Base-by-base conservation (phyloP, 352 stramenopile species). In the Phytophthora gonapodyides region DNA sequence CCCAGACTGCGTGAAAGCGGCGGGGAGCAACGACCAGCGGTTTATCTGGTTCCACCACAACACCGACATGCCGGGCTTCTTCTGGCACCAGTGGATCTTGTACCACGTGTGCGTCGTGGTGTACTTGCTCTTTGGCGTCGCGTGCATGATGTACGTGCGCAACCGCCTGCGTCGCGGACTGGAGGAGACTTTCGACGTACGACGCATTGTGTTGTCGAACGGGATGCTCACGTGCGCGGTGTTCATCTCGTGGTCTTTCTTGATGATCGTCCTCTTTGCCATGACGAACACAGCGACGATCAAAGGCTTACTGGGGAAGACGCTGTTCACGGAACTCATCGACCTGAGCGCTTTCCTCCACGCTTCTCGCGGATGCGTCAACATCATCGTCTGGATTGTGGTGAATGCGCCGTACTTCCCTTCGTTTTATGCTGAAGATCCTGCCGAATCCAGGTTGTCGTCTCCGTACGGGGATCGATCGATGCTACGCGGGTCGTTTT, bases 1-100 rank as follows among this genome's bases (percentile, higher is more conserved):
- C 11, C 46, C 61, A 0, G 65, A 78, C 41, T 76, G 68, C 27
- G 13, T 56, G 12, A 70, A 69, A 44, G 43, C 50, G 27, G 42
- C 41, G 1, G 54, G 63, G 1, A 54, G 50, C 17, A 69, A 62
- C 40, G 64, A 81, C 11, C 68, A 83, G 52, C 70, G 84, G 6
- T 93, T 88, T 55, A 91, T 87, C 52, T 93, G 84, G 83, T 93
- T 94, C 52, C 83, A 92, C 51, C 80, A 94, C 50, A 93, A 92
- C 50, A 91, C 79, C 0, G 73, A 92, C 44, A 82, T 86, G 55
- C 78, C 78, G 5, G 76, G 75, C 37, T 91, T 93, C 64, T 91
- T 92, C 57, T 88, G 82, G 78, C 80, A 93, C 37, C 80, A 87
- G 35, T 93, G 83, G 87, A 82, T 92, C 34, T 58, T 89, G 24